A percentile compares a stretch with the other conserved stretches of the same genome.
phyloP scores from a whole-genome alignment of 2,329 filamentous ascomycete species.

The Hirsutella rhossiliensis region DNA sequence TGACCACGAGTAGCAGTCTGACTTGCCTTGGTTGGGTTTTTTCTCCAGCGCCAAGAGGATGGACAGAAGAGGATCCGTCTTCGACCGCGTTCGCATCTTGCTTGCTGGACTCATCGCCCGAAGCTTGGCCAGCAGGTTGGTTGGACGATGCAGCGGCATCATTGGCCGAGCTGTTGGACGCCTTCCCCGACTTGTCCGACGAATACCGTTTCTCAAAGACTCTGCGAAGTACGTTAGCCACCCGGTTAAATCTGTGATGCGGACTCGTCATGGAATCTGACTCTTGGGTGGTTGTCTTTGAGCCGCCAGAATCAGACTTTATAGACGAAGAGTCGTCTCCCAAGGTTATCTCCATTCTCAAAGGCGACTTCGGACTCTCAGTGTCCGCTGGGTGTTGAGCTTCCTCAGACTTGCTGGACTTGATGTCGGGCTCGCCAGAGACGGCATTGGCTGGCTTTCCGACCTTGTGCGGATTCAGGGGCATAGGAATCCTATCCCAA shows the following conservation, averaged over 20 bases:
- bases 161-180: background rate
- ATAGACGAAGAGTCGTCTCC: background rate
- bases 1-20: background rate
- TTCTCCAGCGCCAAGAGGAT: too few species aligned
- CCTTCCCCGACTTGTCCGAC: background rate
- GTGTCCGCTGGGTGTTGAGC: too few species aligned
- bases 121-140: too few species aligned
- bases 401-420: too few species aligned
- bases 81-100: too few species aligned
- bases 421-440: too few species aligned
- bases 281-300: background rate
- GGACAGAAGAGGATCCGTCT: too few species aligned
- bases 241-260: background rate
- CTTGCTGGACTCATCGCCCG: too few species aligned
- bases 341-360: background rate
- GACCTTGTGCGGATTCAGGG: conserved; percentile 11
- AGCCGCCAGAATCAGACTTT: background rate
- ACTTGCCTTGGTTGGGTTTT: background rate
- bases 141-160: background rate
- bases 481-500: conserved; percentile 23
- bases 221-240: background rate
- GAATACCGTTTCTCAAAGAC: background rate
- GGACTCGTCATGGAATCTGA: background rate
- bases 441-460: background rate
- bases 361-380: too few species aligned